Conservation (phyloP, 2,329 filamentous ascomycete genomes). For the Byssothecium circinans region DNA sequence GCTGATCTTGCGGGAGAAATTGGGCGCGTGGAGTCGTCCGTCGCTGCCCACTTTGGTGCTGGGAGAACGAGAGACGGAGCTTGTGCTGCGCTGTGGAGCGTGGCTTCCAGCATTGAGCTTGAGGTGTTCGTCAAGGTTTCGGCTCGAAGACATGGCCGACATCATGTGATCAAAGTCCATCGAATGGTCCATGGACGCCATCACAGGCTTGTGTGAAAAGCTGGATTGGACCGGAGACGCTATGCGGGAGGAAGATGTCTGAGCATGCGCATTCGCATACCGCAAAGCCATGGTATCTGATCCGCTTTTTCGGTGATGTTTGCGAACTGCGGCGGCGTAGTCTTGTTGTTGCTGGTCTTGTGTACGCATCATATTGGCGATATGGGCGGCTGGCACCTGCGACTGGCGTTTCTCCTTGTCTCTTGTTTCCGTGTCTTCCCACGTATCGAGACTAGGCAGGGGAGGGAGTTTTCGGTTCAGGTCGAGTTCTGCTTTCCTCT, state of each 20-base stretch:
- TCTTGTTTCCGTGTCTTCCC: constrained; percentile 29
- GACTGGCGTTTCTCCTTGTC: constrained; percentile 18
- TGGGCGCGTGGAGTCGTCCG: constrained; percentile 20
- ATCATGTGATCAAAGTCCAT: constrained; percentile 25
- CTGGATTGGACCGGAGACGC: constrained; percentile 10
- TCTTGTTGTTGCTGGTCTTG: constrained; percentile 30
- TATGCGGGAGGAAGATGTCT: constrained; percentile 12
- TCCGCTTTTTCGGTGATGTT: constrained; percentile 32
- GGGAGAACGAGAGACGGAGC: constrained; percentile 13
- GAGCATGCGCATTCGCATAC: constrained; percentile 21
- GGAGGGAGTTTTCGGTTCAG: constrained; percentile 53
- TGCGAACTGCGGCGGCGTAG: constrained; percentile 29
- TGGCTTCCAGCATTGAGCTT: constrained; percentile 17
- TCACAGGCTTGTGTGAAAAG: neutral
- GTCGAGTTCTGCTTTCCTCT: constrained; percentile 42
- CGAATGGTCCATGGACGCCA: constrained; percentile 2
- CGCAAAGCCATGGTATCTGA: constrained; percentile 33
- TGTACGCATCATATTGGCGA: constrained; percentile 41
- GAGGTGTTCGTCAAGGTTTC: constrained; percentile 23
- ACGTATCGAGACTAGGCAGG: constrained; percentile 49
- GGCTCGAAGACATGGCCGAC: constrained; percentile 29
- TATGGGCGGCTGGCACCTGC: constrained; percentile 30
- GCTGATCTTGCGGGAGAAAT: constrained; percentile 39
- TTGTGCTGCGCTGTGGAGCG: constrained; percentile 14
- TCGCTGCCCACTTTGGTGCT: constrained; percentile 30